Evolutionary conservation across 805 yeast genomes (phyloP).

Genomic region (Maudiozyma bulderi): DNA sequence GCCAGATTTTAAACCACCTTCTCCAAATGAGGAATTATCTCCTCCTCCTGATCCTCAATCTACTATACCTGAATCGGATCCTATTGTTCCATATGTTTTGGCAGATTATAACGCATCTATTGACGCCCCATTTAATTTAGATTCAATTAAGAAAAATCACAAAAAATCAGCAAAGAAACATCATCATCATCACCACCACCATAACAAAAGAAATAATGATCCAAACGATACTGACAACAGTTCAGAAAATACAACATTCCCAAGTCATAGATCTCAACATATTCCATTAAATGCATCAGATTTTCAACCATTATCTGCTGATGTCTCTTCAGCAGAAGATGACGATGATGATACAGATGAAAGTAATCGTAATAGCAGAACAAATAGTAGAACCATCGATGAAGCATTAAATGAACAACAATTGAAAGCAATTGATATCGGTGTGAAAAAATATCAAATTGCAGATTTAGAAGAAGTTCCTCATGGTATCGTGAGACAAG

Average conservation of each 20-base stretch:
- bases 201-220: not conserved
- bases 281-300: constrained; percentile 53
- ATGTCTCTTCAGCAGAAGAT: constrained; percentile 26
- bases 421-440: constrained; percentile 16
- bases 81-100: constrained; percentile 68
- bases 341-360: not conserved
- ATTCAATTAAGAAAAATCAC: constrained; percentile 3
- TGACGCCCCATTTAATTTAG: constrained; percentile 49
- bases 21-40: constrained; percentile 48
- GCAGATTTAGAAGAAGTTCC: constrained; percentile 98
- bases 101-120: constrained; percentile 65
- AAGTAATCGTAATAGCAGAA: not conserved
- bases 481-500: constrained; percentile 84
- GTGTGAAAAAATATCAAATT: constrained; percentile 45
- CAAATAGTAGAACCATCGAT: constrained; percentile 1
- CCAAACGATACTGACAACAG: not conserved
- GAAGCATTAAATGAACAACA: constrained; percentile 1
- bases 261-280: constrained; percentile 5
- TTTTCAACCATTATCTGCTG: constrained; percentile 45
- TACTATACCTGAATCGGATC: constrained; percentile 61
- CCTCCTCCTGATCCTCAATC: constrained; percentile 61
- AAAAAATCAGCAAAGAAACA: not conserved
- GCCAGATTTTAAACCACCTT: constrained; percentile 83
- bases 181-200: not conserved
- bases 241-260: not conserved